These are phyloP conservation scores for Inosperma sp. DNA, from an alignment of 768 basidiomycete genomes.

Conservation along the genomic window DNA sequence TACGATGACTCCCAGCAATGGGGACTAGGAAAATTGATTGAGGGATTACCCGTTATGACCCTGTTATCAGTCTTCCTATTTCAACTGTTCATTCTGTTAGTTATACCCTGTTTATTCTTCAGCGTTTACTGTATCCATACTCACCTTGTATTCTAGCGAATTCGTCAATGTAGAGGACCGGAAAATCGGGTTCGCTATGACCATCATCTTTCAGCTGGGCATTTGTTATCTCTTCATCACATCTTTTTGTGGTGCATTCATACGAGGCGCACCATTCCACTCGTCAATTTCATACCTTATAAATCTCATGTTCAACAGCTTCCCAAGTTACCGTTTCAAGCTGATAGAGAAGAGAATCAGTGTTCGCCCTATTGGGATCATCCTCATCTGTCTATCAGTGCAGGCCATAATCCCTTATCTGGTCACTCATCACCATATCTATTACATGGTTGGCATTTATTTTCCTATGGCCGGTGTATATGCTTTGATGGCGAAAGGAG, in stretches of 20 bases:
- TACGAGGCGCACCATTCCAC: not conserved
- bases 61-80: not conserved
- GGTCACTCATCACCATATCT: too few relatives aligned
- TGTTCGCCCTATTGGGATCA: not conserved
- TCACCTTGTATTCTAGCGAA: not conserved
- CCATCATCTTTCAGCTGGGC: not conserved
- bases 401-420: not conserved
- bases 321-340: not conserved
- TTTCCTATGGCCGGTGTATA: not conserved
- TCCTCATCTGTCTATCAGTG: not conserved
- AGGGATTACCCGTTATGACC: not conserved
- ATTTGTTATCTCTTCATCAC: not conserved
- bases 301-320: not conserved
- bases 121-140: not conserved
- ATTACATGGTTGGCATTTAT: not conserved
- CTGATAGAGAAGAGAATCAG: not conserved
- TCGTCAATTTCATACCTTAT: not conserved
- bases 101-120: not conserved
- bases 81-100: not conserved
- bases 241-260: conserved; percentile 4
- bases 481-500: not conserved
- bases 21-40: not conserved
- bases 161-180: not conserved
- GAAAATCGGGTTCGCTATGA: not conserved
- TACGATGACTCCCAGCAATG: too few relatives aligned